Base-by-base conservation (phyloP, 1,284 basidiomycete species). In the Pseudozyma tsukubaensis region DNA sequence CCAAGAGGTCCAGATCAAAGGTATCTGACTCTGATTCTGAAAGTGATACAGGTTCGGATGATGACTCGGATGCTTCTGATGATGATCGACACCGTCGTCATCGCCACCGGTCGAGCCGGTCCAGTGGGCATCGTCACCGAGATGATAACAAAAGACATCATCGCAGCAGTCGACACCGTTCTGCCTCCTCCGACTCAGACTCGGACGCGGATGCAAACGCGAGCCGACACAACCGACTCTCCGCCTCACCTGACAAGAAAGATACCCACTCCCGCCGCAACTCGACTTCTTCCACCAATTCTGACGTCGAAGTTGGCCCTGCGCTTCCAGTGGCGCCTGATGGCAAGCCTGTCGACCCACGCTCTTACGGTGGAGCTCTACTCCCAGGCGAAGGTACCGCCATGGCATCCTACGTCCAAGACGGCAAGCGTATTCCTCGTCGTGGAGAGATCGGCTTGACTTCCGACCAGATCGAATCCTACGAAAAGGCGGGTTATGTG, bases 381-480 rank as follows among this genome's bases (percentile, higher is more conserved):
- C 89, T 95, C 9, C 92, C 93, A 1, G 97, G 96, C 59, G 96
- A 99, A 87, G 96, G 94, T 50, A 91, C 91, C 64, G 96, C 96
- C 32, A 98, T 99, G 94, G 94, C 94, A 4, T 92, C 93, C 35
- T 99, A 92, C 88, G 89, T 97, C 50, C 89, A 92, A 83, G 92
- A 94, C 19, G 94, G 93, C 59, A 85, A 90, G 56, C 94, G 96
- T 82, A 99, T 99, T 80, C 96, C 96, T 4, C 93, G 96, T 64
- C 93, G 97, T 88, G 97, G 96, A 86, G 96, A 99, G 87, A 98
- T 99, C 79, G 97, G 96, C 50, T 86, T 99, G 66, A 91, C 92
- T 14, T 90, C 92, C 9, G 90, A 91, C 24, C 89, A 93, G 84
- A 99, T 99, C 79, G 93, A 92, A 19, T 85, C 88, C 79, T 97